phyloP scores from a whole-genome alignment of 805 yeast genomes.

The Hanseniaspora hatyaiensis region DNA sequence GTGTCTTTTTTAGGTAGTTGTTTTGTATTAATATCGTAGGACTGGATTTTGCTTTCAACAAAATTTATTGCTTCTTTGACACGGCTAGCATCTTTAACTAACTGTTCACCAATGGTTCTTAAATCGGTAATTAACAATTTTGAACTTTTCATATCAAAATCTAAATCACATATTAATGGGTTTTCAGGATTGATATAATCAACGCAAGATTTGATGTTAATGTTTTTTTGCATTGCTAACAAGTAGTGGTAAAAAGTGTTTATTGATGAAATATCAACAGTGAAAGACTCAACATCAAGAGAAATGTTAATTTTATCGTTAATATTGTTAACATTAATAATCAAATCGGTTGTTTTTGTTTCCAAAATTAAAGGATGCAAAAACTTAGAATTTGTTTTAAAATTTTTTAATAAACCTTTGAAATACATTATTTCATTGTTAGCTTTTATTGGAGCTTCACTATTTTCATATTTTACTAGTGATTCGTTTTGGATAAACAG shows the following conservation, averaged over 20 bases:
- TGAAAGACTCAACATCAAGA: neutral
- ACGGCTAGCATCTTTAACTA: neutral
- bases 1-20: neutral
- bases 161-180: neutral
- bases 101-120: constrained; percentile 5
- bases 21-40: neutral
- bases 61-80: neutral
- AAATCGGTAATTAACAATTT: constrained; percentile 9
- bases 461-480: neutral
- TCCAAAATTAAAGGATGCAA: constrained; percentile 5
- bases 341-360: neutral
- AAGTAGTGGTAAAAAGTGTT: constrained; percentile 1
- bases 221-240: constrained; percentile 1
- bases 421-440: neutral
- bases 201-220: neutral
- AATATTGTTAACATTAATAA: neutral
- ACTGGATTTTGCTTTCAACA: neutral
- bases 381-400: neutral
- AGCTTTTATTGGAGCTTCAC: neutral
- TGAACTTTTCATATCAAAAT: neutral
- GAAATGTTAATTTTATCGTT: neutral
- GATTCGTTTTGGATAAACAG: neutral
- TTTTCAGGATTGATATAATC: neutral
- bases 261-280: constrained; percentile 5
- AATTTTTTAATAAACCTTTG: neutral